phyloP scores from a whole-genome alignment of 257 asterid species.

The Solanum paucissectum region DNA sequence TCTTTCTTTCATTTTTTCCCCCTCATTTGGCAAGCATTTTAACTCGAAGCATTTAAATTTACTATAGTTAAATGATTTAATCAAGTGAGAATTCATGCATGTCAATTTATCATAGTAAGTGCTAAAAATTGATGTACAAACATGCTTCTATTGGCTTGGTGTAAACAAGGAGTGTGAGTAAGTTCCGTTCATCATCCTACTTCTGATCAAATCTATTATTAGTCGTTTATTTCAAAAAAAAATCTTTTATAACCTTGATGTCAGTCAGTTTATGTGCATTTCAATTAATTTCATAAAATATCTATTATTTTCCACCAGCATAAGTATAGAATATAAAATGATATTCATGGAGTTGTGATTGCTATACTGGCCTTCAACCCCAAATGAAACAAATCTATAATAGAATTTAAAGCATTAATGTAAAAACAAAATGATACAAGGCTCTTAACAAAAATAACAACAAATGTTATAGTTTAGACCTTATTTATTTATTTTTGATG shows the following conservation, averaged over 20 bases:
- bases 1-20: neutral
- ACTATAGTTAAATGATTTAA: neutral
- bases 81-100: neutral
- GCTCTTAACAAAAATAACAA: neutral
- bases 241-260: fast-evolving
- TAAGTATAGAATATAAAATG: neutral
- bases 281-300: neutral
- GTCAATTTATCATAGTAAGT: neutral
- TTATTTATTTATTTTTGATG: neutral
- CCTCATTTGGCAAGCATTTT: neutral
- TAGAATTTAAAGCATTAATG: neutral
- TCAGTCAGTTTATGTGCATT: neutral
- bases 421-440: neutral
- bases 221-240: neutral
- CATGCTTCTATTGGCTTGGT: neutral
- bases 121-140: neutral
- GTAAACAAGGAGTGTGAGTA: neutral
- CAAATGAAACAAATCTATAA: neutral
- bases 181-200: neutral
- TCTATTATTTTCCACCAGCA: neutral
- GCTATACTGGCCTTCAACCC: neutral
- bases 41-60: neutral
- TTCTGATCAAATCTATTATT: neutral
- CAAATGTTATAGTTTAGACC: neutral
- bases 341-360: neutral